Evolutionary conservation across 768 basidiomycete species (phyloP).

Genomic region (Coprinellus aureogranulatus): DNA sequence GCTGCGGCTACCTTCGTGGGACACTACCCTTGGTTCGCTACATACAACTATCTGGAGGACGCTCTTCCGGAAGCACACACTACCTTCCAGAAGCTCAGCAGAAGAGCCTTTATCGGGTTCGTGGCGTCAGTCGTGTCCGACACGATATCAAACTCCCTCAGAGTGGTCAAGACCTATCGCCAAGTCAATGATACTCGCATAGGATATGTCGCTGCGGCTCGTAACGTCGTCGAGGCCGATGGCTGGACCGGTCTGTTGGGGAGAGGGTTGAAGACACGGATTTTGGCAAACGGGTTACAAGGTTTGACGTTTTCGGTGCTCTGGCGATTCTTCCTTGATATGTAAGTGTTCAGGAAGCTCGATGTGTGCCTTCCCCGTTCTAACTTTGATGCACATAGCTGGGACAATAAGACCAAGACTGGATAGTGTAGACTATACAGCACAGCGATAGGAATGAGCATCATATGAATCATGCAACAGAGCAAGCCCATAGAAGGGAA

Average conservation of each 20-base stretch:
- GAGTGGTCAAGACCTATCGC: constrained; percentile 93
- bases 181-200: constrained; percentile 85
- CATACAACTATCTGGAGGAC: constrained; percentile 77
- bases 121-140: constrained; percentile 83
- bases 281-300: constrained; percentile 88
- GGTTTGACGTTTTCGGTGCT: constrained; percentile 88
- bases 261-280: constrained; percentile 84
- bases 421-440: background rate
- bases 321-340: constrained; percentile 87
- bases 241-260: constrained; percentile 82
- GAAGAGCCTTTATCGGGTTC: constrained; percentile 92
- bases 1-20: constrained; percentile 94
- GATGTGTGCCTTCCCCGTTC: background rate
- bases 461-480: background rate
- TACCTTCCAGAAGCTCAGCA: constrained; percentile 55
- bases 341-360: constrained; percentile 51
- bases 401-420: constrained; percentile 26
- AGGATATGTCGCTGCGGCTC: constrained; percentile 75
- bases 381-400: constrained; percentile 17
- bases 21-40: constrained; percentile 87
- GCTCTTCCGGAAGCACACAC: constrained; percentile 57
- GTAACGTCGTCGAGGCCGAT: constrained; percentile 70
- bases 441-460: background rate
- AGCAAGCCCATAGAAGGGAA: background rate
- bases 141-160: constrained; percentile 80